A percentile compares a stretch with the other conserved stretches of the same genome.
These are phyloP conservation scores for Epithele typhae DNA, from an alignment of 768 basidiomycete species.

Conservation along the genomic window DNA sequence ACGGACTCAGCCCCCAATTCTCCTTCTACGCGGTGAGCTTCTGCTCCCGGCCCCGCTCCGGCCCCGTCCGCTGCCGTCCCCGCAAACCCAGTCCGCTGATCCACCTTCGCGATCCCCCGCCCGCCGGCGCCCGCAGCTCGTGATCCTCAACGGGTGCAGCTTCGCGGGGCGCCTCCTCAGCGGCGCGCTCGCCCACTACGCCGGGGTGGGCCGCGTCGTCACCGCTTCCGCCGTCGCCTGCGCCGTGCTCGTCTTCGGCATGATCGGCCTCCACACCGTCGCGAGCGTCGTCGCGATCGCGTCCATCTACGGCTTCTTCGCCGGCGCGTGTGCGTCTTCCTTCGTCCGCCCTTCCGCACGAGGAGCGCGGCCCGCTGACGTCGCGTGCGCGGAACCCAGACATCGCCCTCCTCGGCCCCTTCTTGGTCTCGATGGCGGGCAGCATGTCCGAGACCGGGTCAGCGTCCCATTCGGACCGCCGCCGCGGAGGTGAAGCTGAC, in stretches of 20 bases:
- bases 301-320: constrained; percentile 36
- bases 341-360: too few species aligned
- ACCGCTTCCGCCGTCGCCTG: constrained; percentile 20
- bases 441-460: constrained; percentile 23
- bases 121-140: constrained; percentile 13
- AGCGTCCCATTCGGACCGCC: not conserved
- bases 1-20: constrained; percentile 14
- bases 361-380: not conserved
- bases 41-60: not conserved
- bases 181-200: constrained; percentile 24
- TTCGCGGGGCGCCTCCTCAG: constrained; percentile 28
- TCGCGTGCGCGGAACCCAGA: constrained; percentile 24
- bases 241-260: constrained; percentile 24
- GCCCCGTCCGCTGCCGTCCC: not conserved
- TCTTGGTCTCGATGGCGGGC: constrained; percentile 15
- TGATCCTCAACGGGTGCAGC: constrained; percentile 28
- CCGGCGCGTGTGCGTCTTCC: constrained; percentile 20
- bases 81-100: too few species aligned
- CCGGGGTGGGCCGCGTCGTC: constrained; percentile 27
- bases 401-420: constrained; percentile 24
- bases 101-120: not conserved
- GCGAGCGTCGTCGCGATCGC: constrained; percentile 28
- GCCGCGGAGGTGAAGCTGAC: not conserved
- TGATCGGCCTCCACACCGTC: constrained; percentile 25
- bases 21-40: constrained; percentile 26